phyloP scores from a whole-genome alignment of 306 rosid genomes.

The Styphnolobium japonicum region DNA sequence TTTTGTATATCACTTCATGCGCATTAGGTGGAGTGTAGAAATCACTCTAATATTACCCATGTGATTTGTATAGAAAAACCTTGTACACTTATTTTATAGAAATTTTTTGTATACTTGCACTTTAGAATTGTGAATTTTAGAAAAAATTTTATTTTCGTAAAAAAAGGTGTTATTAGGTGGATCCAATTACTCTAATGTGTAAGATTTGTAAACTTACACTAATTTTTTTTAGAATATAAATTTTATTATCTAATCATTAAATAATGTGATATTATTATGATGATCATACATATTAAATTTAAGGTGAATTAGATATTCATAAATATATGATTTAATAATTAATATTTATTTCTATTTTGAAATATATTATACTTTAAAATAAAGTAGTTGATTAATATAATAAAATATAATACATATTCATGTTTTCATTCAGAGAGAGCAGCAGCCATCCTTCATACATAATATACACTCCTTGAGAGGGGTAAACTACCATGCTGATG shows the following conservation, averaged over 20 bases:
- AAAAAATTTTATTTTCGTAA: too few relatives aligned
- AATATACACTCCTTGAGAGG: not conserved
- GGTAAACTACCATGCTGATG: not conserved
- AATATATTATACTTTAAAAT: too few relatives aligned
- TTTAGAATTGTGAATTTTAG: too few relatives aligned
- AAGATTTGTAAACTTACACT: too few relatives aligned
- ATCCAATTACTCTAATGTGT: too few relatives aligned
- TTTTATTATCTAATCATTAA: too few relatives aligned
- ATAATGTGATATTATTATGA: not conserved
- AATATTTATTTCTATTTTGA: not conserved
- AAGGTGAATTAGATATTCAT: not conserved
- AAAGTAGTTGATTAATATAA: not conserved
- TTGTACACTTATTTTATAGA: too few relatives aligned
- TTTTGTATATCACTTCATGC: not conserved
- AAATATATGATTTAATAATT: not conserved
- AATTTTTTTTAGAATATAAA: too few relatives aligned
- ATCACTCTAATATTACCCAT: too few relatives aligned
- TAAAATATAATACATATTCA: not conserved
- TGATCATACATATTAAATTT: not conserved
- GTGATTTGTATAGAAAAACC: too few relatives aligned
- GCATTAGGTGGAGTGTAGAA: not conserved
- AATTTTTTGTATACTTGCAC: too few relatives aligned
- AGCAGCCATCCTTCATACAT: not conserved
- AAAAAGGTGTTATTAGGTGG: too few relatives aligned
- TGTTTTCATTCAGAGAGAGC: constrained; percentile 1